Conservation (phyloP, 148 eudicot genomes). For the Nepenthes mirabilis region DNA sequence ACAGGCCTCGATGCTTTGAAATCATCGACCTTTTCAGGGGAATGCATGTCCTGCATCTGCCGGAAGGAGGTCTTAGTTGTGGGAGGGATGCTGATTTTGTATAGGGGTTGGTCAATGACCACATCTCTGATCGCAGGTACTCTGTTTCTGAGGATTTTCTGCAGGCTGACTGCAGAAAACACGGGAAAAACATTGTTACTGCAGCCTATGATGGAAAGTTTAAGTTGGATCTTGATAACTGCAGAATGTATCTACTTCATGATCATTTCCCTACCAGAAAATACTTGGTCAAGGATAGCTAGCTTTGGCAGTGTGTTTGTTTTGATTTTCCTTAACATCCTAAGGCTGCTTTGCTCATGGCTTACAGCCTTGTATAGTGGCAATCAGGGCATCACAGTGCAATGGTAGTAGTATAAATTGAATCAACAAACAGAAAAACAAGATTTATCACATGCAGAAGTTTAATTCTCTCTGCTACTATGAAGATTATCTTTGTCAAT, state of each 20-base stretch:
- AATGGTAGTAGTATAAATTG: background rate
- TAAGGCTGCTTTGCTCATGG: conserved; percentile 11
- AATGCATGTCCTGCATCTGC: conserved; percentile 40
- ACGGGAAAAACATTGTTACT: conserved; percentile 9
- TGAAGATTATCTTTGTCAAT: no score
- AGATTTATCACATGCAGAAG: no score
- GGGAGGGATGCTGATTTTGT: conserved; percentile 28
- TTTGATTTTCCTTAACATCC: conserved; percentile 29
- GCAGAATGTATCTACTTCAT: conserved; percentile 27
- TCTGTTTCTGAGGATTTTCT: conserved; percentile 25
- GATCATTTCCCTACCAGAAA: conserved; percentile 15
- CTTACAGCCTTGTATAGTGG: conserved; percentile 8
- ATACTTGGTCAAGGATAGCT: conserved; percentile 12
- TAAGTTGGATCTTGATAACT: conserved; percentile 29
- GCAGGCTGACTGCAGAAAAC: conserved; percentile 15
- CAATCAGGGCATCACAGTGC: conserved; percentile 10
- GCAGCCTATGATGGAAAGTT: conserved; percentile 16
- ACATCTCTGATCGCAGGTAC: conserved; percentile 25
- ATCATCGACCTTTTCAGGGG: conserved; percentile 33
- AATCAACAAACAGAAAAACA: no score
- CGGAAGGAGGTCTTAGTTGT: conserved; percentile 21
- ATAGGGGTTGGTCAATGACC: conserved; percentile 39
- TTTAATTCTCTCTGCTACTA: no score
- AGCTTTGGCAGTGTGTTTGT: conserved; percentile 23
- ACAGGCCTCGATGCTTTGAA: conserved; percentile 43